Percentiles rank a stretch among this genome's conserved stretches.
Evolutionary conservation across 2,329 filamentous ascomycete species (phyloP).

Genomic region (Stemphylium lycopersici): DNA sequence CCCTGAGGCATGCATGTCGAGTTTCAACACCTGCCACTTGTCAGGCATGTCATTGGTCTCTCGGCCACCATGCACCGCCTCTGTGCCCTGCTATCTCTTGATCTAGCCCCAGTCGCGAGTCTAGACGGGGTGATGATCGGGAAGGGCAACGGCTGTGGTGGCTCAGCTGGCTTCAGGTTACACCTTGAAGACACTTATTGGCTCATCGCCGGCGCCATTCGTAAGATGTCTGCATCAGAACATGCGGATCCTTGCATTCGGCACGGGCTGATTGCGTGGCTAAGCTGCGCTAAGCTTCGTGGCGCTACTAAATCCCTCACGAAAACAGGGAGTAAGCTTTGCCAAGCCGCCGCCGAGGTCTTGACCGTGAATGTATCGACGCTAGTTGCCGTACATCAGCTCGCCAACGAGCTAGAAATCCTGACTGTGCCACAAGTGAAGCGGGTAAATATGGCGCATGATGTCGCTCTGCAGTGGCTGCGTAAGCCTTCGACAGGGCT

Average conservation of each 20-base stretch:
- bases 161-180: constrained; percentile 16
- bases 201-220: not conserved
- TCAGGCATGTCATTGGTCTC: constrained; percentile 18
- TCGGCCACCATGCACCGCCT: constrained; percentile 21
- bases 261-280: constrained; percentile 17
- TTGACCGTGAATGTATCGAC: constrained; percentile 33
- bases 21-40: constrained; percentile 8
- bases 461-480: constrained; percentile 24
- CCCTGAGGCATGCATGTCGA: constrained; percentile 15
- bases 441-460: constrained; percentile 2
- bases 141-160: constrained; percentile 7
- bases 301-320: constrained; percentile 33
- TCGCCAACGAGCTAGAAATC: not conserved
- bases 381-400: not conserved
- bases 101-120: not conserved
- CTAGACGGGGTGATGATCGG: constrained; percentile 7
- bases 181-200: constrained; percentile 6
- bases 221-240: constrained; percentile 14
- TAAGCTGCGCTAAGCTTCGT: constrained; percentile 37
- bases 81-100: constrained; percentile 5
- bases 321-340: constrained; percentile 33
- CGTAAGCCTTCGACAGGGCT: constrained; percentile 9
- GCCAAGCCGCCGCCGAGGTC: constrained; percentile 28
- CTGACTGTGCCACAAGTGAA: constrained; percentile 16
- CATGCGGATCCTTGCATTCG: constrained; percentile 13